Conservation (phyloP, 2,329 filamentous ascomycete genomes). For the Ophiostoma australiae region DNA sequence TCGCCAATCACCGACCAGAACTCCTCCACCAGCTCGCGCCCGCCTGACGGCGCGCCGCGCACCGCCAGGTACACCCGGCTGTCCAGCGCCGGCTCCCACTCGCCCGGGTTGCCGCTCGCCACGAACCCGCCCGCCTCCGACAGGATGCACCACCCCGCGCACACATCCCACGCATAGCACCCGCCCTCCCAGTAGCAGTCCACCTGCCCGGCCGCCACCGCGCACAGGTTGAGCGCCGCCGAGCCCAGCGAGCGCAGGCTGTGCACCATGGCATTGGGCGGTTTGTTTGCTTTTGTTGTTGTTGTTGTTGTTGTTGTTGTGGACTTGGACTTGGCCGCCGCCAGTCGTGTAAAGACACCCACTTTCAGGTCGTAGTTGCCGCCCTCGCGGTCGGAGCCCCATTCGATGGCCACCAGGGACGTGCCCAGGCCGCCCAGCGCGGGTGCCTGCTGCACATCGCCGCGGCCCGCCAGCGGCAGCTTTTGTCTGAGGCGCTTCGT, state of each 20-base stretch:
- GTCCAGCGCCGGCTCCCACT: slow-evolving; percentile 61
- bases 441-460: slow-evolving; percentile 43
- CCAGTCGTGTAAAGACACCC: slow-evolving; percentile 59
- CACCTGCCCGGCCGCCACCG: slow-evolving; percentile 64
- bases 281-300: too few species aligned
- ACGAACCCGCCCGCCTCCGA: slow-evolving; percentile 69
- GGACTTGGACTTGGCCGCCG: slow-evolving; percentile 35
- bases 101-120: slow-evolving; percentile 67
- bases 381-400: slow-evolving; percentile 64
- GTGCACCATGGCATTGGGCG: slow-evolving; percentile 71
- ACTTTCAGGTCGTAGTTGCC: slow-evolving; percentile 66
- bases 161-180: slow-evolving; percentile 82
- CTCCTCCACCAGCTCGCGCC: slow-evolving; percentile 59
- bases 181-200: slow-evolving; percentile 80
- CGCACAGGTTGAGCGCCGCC: slow-evolving; percentile 70
- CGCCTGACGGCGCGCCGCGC: slow-evolving; percentile 54
- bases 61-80: slow-evolving; percentile 59
- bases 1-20: slow-evolving; percentile 59
- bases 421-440: slow-evolving; percentile 56
- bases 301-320: neutral
- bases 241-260: slow-evolving; percentile 64
- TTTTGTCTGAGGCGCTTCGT: slow-evolving; percentile 9
- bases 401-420: slow-evolving; percentile 66
- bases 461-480: slow-evolving; percentile 39
- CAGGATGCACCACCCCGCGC: slow-evolving; percentile 73